These are phyloP conservation scores for Borovskyia barvae DNA, from an alignment of 208 protist genomes.

Conservation along the genomic window DNA sequence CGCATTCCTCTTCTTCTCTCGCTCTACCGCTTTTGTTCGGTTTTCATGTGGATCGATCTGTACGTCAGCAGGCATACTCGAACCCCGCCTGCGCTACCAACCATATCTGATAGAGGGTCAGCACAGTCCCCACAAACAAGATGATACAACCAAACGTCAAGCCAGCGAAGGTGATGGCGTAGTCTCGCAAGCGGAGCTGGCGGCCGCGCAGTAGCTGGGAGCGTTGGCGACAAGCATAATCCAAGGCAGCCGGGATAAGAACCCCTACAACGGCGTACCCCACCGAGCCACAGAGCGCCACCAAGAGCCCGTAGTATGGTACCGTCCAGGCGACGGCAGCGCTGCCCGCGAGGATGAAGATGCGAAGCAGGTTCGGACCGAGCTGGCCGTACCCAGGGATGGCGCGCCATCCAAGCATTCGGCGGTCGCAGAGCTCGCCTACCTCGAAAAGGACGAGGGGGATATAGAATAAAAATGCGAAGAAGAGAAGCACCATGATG, in stretches of 20 bases:
- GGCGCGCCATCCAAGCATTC: conserved; percentile 32
- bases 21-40: too few species aligned
- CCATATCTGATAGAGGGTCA: conserved; percentile 37
- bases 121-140: conserved; percentile 19
- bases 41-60: too few species aligned
- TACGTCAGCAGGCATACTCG: conserved; percentile 28
- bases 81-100: conserved; percentile 21
- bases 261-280: conserved; percentile 26
- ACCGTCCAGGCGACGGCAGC: conserved; percentile 26
- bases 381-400: conserved; percentile 34
- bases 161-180: conserved; percentile 23
- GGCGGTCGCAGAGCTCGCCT: conserved; percentile 35
- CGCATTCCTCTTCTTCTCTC: too few species aligned
- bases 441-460: conserved; percentile 33
- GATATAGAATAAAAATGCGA: conserved; percentile 43
- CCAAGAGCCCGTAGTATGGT: conserved; percentile 41
- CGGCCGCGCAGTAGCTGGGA: conserved; percentile 12
- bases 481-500: conserved; percentile 38
- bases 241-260: conserved; percentile 32
- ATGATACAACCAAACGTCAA: conserved; percentile 18
- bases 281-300: conserved; percentile 27
- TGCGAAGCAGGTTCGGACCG: conserved; percentile 34
- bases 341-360: conserved; percentile 23
- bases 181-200: conserved; percentile 28
- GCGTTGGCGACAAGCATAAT: conserved; percentile 43